A percentile compares a stretch with the other conserved stretches of the same genome.
phyloP scores from a whole-genome alignment of 306 rosid genomes.

The Medicago ruthenica region DNA sequence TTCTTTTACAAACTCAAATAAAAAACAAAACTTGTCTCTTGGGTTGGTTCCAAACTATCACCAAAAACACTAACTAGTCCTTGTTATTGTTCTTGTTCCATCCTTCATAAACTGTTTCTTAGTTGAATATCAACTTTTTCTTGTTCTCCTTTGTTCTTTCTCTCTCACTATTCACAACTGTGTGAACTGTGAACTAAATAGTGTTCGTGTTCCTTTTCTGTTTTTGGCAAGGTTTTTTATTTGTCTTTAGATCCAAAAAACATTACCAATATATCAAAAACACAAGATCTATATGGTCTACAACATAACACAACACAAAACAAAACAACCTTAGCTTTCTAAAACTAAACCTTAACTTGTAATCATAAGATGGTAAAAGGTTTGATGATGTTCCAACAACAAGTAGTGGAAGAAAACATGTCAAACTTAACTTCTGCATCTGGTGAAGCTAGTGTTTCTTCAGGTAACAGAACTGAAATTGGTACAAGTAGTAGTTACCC shows the following conservation, averaged over 20 bases:
- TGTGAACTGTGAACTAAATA: neutral
- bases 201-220: slow-evolving; percentile 14
- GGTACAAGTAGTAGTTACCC: slow-evolving; percentile 44
- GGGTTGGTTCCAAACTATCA: slow-evolving; percentile 72
- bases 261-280: slow-evolving; percentile 44
- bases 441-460: slow-evolving; percentile 88
- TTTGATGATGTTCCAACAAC: slow-evolving; percentile 60
- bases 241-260: slow-evolving; percentile 53
- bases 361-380: slow-evolving; percentile 55
- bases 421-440: slow-evolving; percentile 94
- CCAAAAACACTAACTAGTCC: neutral
- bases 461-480: slow-evolving; percentile 75
- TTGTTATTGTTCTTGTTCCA: slow-evolving; percentile 5
- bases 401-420: slow-evolving; percentile 85
- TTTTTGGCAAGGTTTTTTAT: slow-evolving; percentile 39
- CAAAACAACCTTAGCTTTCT: slow-evolving; percentile 38
- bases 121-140: slow-evolving; percentile 5
- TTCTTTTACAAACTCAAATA: slow-evolving; percentile 52
- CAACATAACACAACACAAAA: slow-evolving; percentile 19
- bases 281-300: slow-evolving; percentile 54
- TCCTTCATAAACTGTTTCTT: too few relatives aligned
- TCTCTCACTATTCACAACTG: slow-evolving; percentile 36
- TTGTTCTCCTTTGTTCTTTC: slow-evolving; percentile 32
- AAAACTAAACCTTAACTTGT: slow-evolving; percentile 8
- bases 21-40: slow-evolving; percentile 77